Percentiles rank a stretch among this genome's conserved stretches.
Conservation (phyloP, 257 asterid species). For the Nicotiana attenuata region DNA sequence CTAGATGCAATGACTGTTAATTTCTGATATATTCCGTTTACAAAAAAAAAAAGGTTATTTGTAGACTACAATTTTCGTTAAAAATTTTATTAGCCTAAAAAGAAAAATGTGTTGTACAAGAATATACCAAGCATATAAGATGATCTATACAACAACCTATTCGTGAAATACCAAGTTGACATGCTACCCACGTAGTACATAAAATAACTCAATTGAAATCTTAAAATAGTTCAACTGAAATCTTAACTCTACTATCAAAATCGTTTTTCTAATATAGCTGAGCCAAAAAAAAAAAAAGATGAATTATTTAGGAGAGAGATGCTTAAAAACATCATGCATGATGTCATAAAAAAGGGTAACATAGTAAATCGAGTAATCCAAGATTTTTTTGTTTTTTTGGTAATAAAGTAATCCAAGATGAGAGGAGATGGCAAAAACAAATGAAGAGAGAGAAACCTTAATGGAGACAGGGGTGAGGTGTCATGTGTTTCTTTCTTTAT, state of each 20-base stretch:
- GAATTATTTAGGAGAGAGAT: not conserved
- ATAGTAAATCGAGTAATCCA: no score
- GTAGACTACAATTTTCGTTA: no score
- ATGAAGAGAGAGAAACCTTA: slow-evolving; percentile 24
- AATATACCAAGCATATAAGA: not conserved
- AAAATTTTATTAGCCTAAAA: no score
- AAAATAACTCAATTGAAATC: not conserved
- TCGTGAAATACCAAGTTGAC: not conserved
- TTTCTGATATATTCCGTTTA: no score
- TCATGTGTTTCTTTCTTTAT: slow-evolving; percentile 14
- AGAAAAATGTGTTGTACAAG: not conserved
- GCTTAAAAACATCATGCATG: slow-evolving; percentile 29
- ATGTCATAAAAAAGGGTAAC: slow-evolving; percentile 16
- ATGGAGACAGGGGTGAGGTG: slow-evolving; percentile 27
- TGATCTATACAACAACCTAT: not conserved
- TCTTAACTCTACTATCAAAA: no score
- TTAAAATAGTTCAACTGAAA: not conserved
- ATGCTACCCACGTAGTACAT: not conserved
- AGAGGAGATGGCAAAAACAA: slow-evolving; percentile 1
- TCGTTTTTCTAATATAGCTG: no score
- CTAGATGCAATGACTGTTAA: no score
- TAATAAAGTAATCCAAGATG: not conserved
- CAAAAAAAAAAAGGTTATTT: no score
- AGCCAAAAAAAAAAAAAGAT: no score
- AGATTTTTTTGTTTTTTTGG: no score